These are phyloP conservation scores for Penicillium sp. DNA, from an alignment of 2,329 filamentous ascomycete genomes.

Conservation along the genomic window DNA sequence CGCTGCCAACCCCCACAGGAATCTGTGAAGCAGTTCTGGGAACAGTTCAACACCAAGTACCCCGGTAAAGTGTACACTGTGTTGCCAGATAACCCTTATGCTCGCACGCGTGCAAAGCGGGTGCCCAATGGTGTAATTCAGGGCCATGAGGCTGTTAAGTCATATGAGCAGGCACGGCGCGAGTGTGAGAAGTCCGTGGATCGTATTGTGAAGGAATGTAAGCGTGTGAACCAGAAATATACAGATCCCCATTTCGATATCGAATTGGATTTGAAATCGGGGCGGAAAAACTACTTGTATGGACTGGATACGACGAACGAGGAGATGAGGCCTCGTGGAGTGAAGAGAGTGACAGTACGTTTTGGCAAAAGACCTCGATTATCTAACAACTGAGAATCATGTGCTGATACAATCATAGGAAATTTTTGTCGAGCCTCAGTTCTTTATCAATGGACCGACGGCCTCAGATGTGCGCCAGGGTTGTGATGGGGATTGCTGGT, in stretches of 20 bases:
- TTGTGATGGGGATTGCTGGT: slow-evolving; percentile 79
- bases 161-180: slow-evolving; percentile 70
- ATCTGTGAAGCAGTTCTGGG: slow-evolving; percentile 71
- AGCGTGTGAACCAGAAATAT: slow-evolving; percentile 80
- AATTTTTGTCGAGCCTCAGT: slow-evolving; percentile 73
- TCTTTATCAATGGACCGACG: slow-evolving; percentile 75
- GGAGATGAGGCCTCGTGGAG: slow-evolving; percentile 63
- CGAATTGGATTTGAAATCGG: slow-evolving; percentile 69
- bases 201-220: slow-evolving; percentile 64
- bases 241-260: slow-evolving; percentile 85
- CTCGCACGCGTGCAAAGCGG: slow-evolving; percentile 59
- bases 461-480: slow-evolving; percentile 80
- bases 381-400: neutral
- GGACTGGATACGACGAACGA: slow-evolving; percentile 41
- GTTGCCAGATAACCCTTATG: slow-evolving; percentile 67
- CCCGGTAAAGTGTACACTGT: slow-evolving; percentile 73
- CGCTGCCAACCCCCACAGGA: slow-evolving; percentile 65
- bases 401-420: slow-evolving; percentile 50
- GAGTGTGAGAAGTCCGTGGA: slow-evolving; percentile 64
- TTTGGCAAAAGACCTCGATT: neutral
- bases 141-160: slow-evolving; percentile 60
- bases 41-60: slow-evolving; percentile 66
- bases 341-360: slow-evolving; percentile 65
- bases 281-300: slow-evolving; percentile 53
- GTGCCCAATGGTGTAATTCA: slow-evolving; percentile 55